A percentile compares a stretch with the other conserved stretches of the same genome.
phyloP scores from a whole-genome alignment of 2,329 filamentous ascomycete species.

The Helminthosporium solani region DNA sequence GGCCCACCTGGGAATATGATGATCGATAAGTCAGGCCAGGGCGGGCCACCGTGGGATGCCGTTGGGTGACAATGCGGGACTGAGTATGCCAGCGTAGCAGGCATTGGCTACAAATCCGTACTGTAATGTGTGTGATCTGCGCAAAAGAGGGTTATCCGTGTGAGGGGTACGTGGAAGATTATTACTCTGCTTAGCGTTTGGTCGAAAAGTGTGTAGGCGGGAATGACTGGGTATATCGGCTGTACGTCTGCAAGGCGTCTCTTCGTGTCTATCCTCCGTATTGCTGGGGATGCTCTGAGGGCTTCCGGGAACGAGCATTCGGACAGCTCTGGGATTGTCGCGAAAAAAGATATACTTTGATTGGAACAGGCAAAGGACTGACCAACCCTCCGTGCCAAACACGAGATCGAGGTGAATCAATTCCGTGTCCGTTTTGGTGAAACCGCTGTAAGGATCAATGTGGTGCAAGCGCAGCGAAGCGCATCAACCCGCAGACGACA shows the following conservation, averaged over 20 bases:
- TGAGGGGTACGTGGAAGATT: slow-evolving; percentile 4
- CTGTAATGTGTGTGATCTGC: slow-evolving; percentile 18
- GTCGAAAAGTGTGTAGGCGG: neutral
- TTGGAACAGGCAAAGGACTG: too few species aligned
- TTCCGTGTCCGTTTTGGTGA: neutral
- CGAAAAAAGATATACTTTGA: too few species aligned
- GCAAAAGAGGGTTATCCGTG: slow-evolving; percentile 7
- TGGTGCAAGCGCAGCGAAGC: neutral
- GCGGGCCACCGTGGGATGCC: too few species aligned
- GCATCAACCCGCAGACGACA: too few species aligned
- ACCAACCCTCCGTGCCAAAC: too few species aligned
- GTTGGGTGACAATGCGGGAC: neutral
- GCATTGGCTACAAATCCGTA: slow-evolving; percentile 20
- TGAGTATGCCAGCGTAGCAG: slow-evolving; percentile 7
- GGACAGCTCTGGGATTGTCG: slow-evolving; percentile 10
- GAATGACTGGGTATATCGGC: neutral
- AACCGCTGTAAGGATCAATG: too few species aligned
- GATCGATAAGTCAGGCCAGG: neutral
- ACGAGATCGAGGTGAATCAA: too few species aligned
- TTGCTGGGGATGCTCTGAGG: too few species aligned
- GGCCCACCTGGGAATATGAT: neutral
- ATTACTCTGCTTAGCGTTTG: neutral
- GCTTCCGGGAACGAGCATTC: slow-evolving; percentile 12
- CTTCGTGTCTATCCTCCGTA: neutral
- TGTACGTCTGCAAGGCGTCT: slow-evolving; percentile 1